Base-by-base conservation (phyloP, 257 asterid species). In the Lycium ferocissimum region DNA sequence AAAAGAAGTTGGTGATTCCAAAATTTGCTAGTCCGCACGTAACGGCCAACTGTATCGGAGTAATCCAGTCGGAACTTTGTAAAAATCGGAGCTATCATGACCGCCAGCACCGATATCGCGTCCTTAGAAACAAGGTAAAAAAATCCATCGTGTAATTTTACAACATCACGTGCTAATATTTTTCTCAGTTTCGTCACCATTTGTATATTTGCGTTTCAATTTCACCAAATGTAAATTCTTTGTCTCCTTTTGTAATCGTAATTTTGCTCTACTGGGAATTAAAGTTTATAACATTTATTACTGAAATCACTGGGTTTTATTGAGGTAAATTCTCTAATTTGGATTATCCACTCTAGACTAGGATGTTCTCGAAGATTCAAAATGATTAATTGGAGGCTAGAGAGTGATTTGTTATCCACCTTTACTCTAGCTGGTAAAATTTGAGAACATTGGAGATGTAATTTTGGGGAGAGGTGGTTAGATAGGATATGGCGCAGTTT, bases 111-210 rank as follows among this genome's bases (percentile, higher is more conserved):
- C 89, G 86, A 86, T 85, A 87, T 76, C 82, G 14, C 82, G 14
- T 76, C 94, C 89, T 87, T 95, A 86, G 93, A 92, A 90, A 89
- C 88, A 82, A 86, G 95, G 98, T 95, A 40, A 80, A 15, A 69
- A 18, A 35, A 58, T 81, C 49, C 81, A 20, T 75, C 38, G 6
- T 17, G 7, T 70, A 38, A 70, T 38, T 15, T 38, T 38, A 70
- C 51, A 26, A 17, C 14, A 78, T 81, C 80, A 10, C 79, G 47
- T 61, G 62, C 87, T 56, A 22, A 76, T 26, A 3, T 73, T 85
- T 66, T 45, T 49, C 53, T 59, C 45, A 53, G 83, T 87, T 86
- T 58, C 43, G 5, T 62, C 6, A 5, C 37, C 2, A 33, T 75
- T 59, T 4, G 53, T 45, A 14, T 59, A 14, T 45, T 54, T 82